Conservation (phyloP, 371 early-diverging fungal genomes). For the Rhizopus sp. region DNA sequence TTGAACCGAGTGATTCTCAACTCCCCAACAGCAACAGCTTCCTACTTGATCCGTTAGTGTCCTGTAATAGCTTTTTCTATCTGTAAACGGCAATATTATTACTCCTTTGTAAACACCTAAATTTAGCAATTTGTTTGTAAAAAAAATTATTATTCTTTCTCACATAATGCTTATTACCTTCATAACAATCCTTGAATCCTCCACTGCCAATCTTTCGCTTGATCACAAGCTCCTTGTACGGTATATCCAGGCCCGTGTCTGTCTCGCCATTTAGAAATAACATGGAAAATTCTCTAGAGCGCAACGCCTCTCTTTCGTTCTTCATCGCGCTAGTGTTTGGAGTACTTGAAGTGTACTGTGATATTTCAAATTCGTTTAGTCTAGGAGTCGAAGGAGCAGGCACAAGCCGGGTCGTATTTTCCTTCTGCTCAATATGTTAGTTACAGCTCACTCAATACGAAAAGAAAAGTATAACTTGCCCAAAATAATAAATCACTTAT, state of each 20-base stretch:
- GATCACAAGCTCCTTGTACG: conserved; percentile 56
- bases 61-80: too few species aligned
- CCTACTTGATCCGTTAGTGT: conserved; percentile 27
- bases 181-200: conserved; percentile 81
- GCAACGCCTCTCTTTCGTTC: conserved; percentile 39
- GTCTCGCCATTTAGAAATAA: conserved; percentile 44
- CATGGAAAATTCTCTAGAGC: conserved; percentile 56
- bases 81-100: too few species aligned
- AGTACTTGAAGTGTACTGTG: conserved; percentile 40
- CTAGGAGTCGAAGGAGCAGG: conserved; percentile 74
- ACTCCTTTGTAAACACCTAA: not conserved
- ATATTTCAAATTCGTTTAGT: conserved; percentile 44
- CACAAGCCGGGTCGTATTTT: conserved; percentile 62
- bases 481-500: conserved; percentile 65
- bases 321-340: conserved; percentile 26
- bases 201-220: conserved; percentile 76
- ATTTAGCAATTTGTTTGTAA: not conserved
- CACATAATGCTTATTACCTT: conserved; percentile 62
- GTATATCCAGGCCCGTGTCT: conserved; percentile 60
- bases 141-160: conserved; percentile 8
- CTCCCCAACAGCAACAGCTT: conserved; percentile 77
- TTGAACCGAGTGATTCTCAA: conserved; percentile 65
- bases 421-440: conserved; percentile 12
- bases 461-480: conserved; percentile 12
- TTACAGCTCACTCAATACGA: not conserved